phyloP scores from a whole-genome alignment of 75 land plant species.

The Picea glauca region DNA sequence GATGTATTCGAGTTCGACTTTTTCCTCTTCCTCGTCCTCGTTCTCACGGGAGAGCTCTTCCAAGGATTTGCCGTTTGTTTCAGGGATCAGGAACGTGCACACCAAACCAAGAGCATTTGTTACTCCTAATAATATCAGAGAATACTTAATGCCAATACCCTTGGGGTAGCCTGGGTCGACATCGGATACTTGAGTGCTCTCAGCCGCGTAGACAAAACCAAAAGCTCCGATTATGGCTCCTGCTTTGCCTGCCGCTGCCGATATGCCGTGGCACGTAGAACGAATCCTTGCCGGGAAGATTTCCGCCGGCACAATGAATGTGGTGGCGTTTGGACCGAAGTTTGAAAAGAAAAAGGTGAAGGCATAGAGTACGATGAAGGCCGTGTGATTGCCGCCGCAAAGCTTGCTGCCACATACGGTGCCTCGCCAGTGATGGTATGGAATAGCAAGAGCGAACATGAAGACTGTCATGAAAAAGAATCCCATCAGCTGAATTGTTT shows the following conservation, averaged over 20 bases:
- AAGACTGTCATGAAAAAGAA: conserved; percentile 11
- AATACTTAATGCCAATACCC: conserved; percentile 37
- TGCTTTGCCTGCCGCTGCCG: conserved; percentile 22
- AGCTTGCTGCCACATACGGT: too few relatives aligned
- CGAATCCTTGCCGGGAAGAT: conserved; percentile 47
- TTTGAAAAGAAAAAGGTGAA: conserved; percentile 31
- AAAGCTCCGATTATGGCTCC: conserved; percentile 51
- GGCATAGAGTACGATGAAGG: conserved; percentile 24
- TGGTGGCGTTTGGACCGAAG: conserved; percentile 33
- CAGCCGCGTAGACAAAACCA: conserved; percentile 47
- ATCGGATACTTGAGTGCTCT: conserved; percentile 20
- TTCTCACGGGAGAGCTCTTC: conserved; percentile 36
- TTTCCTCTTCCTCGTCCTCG: neutral
- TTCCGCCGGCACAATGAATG: conserved; percentile 57
- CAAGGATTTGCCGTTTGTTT: conserved; percentile 38
- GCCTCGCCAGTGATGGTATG: conserved; percentile 19
- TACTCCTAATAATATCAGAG: conserved; percentile 30
- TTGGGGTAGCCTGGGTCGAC: conserved; percentile 30
- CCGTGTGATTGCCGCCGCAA: conserved; percentile 7
- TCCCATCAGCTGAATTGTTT: conserved; percentile 22
- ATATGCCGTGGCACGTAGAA: conserved; percentile 42
- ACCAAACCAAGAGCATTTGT: conserved; percentile 28
- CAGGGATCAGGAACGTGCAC: conserved; percentile 45
- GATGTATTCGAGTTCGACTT: too few relatives aligned
- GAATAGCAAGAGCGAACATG: conserved; percentile 28